Percentiles rank a stretch among this genome's conserved stretches.
These are phyloP conservation scores for Chlorella sp. DNA, from an alignment of 139 green algal genomes.

Conservation along the genomic window DNA sequence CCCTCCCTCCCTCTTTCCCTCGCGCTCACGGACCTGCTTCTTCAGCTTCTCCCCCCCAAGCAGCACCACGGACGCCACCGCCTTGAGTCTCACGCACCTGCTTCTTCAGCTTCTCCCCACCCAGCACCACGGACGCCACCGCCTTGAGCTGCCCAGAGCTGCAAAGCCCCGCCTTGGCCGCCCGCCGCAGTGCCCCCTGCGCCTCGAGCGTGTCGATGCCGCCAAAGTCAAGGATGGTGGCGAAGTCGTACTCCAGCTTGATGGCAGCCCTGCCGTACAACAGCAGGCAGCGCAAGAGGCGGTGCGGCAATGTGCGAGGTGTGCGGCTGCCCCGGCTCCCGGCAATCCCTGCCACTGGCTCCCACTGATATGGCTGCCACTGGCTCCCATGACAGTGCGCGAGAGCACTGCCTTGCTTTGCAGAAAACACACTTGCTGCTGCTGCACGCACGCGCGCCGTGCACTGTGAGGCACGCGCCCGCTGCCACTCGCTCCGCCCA, in stretches of 20 bases:
- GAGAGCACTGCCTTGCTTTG: no score
- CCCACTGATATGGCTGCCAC: no score
- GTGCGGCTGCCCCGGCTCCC: no score
- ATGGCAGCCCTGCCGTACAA: constrained; percentile 33
- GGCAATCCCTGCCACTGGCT: no score
- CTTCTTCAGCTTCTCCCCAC: constrained; percentile 22
- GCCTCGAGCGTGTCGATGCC: constrained; percentile 53
- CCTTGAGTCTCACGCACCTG: constrained; percentile 14
- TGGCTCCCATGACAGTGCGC: no score
- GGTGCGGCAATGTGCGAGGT: no score
- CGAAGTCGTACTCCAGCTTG: constrained; percentile 48
- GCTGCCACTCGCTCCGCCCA: no score
- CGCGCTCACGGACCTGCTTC: background rate
- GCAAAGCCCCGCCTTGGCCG: constrained; percentile 28
- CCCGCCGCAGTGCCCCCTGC: constrained; percentile 42
- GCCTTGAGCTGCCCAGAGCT: constrained; percentile 14
- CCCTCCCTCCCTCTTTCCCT: background rate
- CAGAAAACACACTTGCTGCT: background rate
- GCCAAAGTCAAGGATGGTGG: constrained; percentile 66
- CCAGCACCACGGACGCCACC: constrained; percentile 6
- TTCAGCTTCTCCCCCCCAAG: background rate
- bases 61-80: constrained; percentile 2
- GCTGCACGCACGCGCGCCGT: background rate
- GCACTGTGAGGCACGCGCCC: background rate
- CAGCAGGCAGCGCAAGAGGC: background rate